A percentile compares a stretch with the other conserved stretches of the same genome.
Conservation (phyloP, 371 early-diverging fungal genomes). For the Blakeslea trispora region DNA sequence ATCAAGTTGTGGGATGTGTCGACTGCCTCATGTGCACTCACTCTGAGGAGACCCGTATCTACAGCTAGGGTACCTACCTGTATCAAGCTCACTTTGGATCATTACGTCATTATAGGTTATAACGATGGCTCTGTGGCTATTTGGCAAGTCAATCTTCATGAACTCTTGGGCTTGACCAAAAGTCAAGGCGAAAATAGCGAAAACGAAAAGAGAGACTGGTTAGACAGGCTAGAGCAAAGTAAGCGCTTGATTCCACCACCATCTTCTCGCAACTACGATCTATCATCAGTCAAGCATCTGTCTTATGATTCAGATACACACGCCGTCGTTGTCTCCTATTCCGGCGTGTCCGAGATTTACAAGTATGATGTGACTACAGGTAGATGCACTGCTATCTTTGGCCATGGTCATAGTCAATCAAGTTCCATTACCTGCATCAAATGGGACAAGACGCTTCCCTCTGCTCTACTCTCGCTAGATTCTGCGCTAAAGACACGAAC, state of each 20-base stretch:
- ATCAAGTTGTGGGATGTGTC: constrained; percentile 46
- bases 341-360: constrained; percentile 17
- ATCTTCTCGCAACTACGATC: not conserved
- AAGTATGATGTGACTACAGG: constrained; percentile 36
- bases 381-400: constrained; percentile 28
- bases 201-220: not conserved
- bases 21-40: constrained; percentile 27
- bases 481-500: constrained; percentile 24
- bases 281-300: constrained; percentile 26
- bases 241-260: constrained; percentile 27
- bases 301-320: constrained; percentile 30
- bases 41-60: constrained; percentile 25
- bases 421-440: constrained; percentile 38
- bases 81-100: constrained; percentile 26
- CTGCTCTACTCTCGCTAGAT: constrained; percentile 14
- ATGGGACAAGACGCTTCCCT: constrained; percentile 32
- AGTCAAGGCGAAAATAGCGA: constrained; percentile 7
- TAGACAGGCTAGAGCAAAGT: constrained; percentile 5
- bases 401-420: constrained; percentile 27
- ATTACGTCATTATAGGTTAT: constrained; percentile 43
- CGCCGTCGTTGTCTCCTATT: constrained; percentile 34
- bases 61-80: constrained; percentile 23
- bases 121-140: constrained; percentile 41
- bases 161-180: constrained; percentile 15
- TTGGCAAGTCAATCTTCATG: constrained; percentile 38